Base-by-base conservation (phyloP, 352 stramenopile species). In the Phytophthora citricola region DNA sequence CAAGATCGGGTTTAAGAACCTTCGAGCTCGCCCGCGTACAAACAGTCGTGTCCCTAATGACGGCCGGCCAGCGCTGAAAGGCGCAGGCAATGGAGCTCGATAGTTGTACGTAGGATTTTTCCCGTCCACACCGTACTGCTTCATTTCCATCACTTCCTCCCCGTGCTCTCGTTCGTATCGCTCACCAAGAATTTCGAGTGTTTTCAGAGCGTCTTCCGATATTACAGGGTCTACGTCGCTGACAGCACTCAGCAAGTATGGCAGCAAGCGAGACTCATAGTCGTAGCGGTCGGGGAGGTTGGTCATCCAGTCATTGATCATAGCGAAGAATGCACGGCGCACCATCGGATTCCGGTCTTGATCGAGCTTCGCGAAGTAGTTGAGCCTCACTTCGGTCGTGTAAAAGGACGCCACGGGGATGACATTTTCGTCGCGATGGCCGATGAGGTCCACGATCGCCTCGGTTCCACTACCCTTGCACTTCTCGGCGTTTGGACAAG, bases 391-490 rank as follows among this genome's bases (percentile, higher is more conserved):
- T 57, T 97, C 85, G 12, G 80, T 40, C 26, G 86, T 87, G 68
- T 99, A 99, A 66, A 99, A 99, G 11, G 93, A 86, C 11, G 92
- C 79, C 44, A 99, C 88, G 4, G 93, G 89, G 49, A 98, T 90
- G 34, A 98, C 91, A 77, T 99, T 99, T 43, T 98, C 94, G 53
- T 98, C 95, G 39, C 91, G 82, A 71, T 98, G 97, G 14, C 95
- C 97, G 26, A 98, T 83, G 8, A 99, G 70, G 66, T 99, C 96
- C 11, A 85, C 77, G 62, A 99, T 99, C 2, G 93, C 95, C 20
- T 98, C 88, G 5, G 95, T 97, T 40, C 94, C 96, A n/a, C 93
- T 96, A 40, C 94, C 96, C 56, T 97, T 96, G 73, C 89, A 91
- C 39, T 98, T 98, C 34, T 91, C 89, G n/a, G 88, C 65, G 51